Conservation (phyloP, 805 yeast genomes). For the Cyberlindnera bimundalis region DNA sequence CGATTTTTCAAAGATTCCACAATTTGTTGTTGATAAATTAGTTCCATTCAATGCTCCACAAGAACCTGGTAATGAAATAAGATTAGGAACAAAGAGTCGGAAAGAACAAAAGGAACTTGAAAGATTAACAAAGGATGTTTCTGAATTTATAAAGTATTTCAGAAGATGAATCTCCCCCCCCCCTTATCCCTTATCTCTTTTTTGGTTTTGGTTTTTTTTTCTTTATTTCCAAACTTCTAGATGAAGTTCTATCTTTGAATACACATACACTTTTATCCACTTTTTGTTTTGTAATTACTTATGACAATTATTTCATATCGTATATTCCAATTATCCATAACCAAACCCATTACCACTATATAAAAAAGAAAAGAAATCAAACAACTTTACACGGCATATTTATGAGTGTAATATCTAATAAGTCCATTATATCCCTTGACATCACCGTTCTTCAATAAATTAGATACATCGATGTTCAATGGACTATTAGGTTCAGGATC, state of each 20-base stretch:
- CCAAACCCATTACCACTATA: background rate
- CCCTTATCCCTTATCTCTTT: background rate
- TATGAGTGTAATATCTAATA: constrained; percentile 37
- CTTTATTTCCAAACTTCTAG: background rate
- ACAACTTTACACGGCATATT: constrained; percentile 25
- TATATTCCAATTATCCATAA: background rate
- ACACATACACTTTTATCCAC: too few relatives aligned
- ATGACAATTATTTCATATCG: too few relatives aligned
- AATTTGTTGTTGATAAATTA: constrained; percentile 26
- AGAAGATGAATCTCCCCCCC: constrained; percentile 9
- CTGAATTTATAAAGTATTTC: constrained; percentile 24
- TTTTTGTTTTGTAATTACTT: too few relatives aligned
- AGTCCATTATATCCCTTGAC: constrained; percentile 38
- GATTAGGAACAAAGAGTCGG: constrained; percentile 23
- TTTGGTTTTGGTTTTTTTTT: background rate
- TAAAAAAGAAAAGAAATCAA: background rate
- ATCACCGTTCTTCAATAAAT: constrained; percentile 49
- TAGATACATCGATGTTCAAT: constrained; percentile 66
- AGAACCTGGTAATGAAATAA: constrained; percentile 26
- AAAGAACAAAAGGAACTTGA: constrained; percentile 25
- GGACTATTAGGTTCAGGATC: constrained; percentile 75
- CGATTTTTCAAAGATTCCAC: constrained; percentile 26
- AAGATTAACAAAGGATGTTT: constrained; percentile 20
- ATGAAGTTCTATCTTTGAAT: too few relatives aligned
- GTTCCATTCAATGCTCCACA: constrained; percentile 23